Percentiles rank a stretch among this genome's conserved stretches.
Conservation (phyloP, 495 filamentous ascomycete species). For the Penicillium paradoxum region DNA sequence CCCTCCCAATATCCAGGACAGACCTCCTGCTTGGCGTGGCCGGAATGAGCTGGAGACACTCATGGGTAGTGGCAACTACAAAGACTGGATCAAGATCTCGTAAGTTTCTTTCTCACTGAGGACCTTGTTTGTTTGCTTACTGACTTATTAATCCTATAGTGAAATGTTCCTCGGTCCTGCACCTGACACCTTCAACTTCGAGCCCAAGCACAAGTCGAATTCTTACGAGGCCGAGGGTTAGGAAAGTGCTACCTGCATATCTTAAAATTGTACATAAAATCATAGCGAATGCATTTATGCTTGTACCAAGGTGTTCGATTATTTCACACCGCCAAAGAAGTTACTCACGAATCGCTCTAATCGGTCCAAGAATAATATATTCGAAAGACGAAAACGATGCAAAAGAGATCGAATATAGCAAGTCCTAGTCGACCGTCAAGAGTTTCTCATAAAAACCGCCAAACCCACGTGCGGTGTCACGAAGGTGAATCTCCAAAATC, state of each 20-base stretch:
- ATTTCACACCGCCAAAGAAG: neutral
- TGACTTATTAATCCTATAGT: constrained; percentile 39
- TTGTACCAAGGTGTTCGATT: neutral
- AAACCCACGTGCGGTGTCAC: constrained; percentile 30
- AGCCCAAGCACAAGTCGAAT: constrained; percentile 98
- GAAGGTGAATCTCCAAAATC: constrained; percentile 50
- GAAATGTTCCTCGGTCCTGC: constrained; percentile 97
- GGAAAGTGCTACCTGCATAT: neutral
- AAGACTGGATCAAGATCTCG: constrained; percentile 99
- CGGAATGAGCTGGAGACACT: constrained; percentile 89
- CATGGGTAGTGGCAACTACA: constrained; percentile 81
- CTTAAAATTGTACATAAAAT: constrained; percentile 9
- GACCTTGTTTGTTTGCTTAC: neutral
- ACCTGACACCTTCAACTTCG: constrained; percentile 84
- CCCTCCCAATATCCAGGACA: constrained; percentile 80
- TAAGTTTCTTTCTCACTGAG: constrained; percentile 38
- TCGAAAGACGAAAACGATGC: neutral
- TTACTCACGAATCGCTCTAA: neutral
- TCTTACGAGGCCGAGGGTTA: constrained; percentile 65
- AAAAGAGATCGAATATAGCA: neutral
- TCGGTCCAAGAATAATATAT: neutral
- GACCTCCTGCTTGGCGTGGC: constrained; percentile 76
- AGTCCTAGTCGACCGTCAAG: constrained; percentile 30
- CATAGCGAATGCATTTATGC: constrained; percentile 1
- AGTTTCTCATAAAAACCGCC: constrained; percentile 45